phyloP scores from a whole-genome alignment of 495 filamentous ascomycete genomes.

The Tirmania nivea region DNA sequence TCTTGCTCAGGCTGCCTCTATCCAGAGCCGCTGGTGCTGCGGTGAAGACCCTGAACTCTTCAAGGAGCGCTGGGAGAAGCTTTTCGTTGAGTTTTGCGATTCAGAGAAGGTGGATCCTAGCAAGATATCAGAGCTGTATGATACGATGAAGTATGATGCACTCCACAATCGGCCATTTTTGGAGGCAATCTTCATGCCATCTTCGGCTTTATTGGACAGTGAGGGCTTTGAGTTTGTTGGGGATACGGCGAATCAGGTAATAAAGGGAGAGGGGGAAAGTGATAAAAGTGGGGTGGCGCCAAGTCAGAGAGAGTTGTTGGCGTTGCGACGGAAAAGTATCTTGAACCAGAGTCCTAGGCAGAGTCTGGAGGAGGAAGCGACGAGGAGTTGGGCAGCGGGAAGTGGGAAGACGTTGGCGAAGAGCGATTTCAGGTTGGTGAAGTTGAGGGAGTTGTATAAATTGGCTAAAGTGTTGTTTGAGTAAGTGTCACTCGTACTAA shows the following conservation, averaged over 20 bases:
- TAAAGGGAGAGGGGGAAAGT: conserved; percentile 12
- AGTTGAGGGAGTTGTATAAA: conserved; percentile 77
- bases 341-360: conserved; percentile 1
- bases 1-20: conserved; percentile 24
- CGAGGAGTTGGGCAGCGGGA: conserved; percentile 35
- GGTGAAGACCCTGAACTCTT: conserved; percentile 89
- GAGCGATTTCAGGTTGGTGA: conserved; percentile 61
- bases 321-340: conserved; percentile 12
- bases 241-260: conserved; percentile 11
- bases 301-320: conserved; percentile 11
- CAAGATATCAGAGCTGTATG: conserved; percentile 93
- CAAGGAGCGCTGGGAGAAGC: conserved; percentile 93
- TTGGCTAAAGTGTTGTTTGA: conserved; percentile 90
- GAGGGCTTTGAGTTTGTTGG: conserved; percentile 23
- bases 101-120: conserved; percentile 93
- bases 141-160: conserved; percentile 98
- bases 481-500: conserved; percentile 3
- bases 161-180: conserved; percentile 89
- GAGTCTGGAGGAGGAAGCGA: conserved; percentile 12
- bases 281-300: not conserved
- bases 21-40: conserved; percentile 89
- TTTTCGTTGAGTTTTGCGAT: conserved; percentile 90
- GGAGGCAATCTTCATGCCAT: conserved; percentile 89
- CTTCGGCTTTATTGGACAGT: conserved; percentile 40
- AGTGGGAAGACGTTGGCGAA: conserved; percentile 59